Base-by-base conservation (phyloP, 768 basidiomycete species). In the Pleurotus salmoneostramineus region DNA sequence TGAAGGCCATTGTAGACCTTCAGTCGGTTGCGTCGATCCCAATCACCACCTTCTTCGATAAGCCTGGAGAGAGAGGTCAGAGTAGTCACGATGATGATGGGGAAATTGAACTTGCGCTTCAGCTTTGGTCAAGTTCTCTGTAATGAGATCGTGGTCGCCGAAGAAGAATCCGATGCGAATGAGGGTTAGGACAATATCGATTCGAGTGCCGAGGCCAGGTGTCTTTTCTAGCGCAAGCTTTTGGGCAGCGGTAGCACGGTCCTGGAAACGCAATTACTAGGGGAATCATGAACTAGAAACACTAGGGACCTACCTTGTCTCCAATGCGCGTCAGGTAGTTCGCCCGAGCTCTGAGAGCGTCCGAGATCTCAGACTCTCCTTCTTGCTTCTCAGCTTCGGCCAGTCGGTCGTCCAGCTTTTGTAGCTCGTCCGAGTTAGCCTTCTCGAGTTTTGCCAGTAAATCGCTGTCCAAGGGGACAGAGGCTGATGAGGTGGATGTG, bases 31-130 rank as follows among this genome's bases (percentile, higher is more conserved):
- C 95, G 84, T 56, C 96, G 80, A 70, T 99, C 96, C 96, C 96
- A 99, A 74, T 99, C 96, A 46, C 96, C 96, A 0, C 96, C 96
- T 69, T 93, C 83, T 64, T 98, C 95, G 56, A 97, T 90, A 44
- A 97, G 78, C 56, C 93, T 95, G 66, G 15, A 43, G 51, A 55
- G 8, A 15, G 44, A 32, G 14, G 6, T 17, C 10, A 31, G 8
- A 1, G n/a, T 15, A 21, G n/a, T n/a, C n/a, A n/a, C n/a, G n/a
- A n/a, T n/a, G n/a, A n/a, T n/a, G n/a, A n/a, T n/a, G n/a, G n/a
- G n/a, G 21, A 27, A 3, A 27, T 1, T 3, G 21, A 27, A 27
- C 87, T 61, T 58, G 94, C 91, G 85, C 81, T 64, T 93, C 89
- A 0, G 95, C 95, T 64, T 88, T 86, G 32, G 83, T 75, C 47